These are phyloP conservation scores for Aristolochia contorta DNA, from an alignment of 164 flowering plant genomes.

Conservation along the genomic window DNA sequence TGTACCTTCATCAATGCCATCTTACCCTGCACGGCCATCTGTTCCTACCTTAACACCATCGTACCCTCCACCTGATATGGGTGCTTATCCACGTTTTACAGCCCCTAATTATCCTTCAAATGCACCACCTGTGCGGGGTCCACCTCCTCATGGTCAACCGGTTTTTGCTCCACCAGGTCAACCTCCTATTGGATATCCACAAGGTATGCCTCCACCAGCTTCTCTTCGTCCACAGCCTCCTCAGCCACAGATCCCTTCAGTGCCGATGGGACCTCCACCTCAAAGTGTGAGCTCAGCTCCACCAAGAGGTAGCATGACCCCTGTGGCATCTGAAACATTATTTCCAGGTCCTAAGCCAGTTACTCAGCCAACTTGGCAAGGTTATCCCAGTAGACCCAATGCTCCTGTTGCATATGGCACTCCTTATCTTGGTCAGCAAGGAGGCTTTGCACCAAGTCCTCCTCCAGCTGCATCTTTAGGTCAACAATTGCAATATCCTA, in stretches of 20 bases:
- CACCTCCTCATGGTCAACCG: conserved; percentile 30
- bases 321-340: conserved; percentile 26
- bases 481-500: conserved; percentile 37
- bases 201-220: conserved; percentile 22
- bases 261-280: conserved; percentile 56
- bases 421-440: conserved; percentile 42
- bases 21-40: conserved; percentile 33
- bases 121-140: conserved; percentile 28
- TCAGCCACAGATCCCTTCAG: conserved; percentile 27
- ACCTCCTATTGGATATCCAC: conserved; percentile 23
- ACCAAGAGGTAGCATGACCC: conserved; percentile 23
- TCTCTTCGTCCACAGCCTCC: conserved; percentile 24
- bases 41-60: conserved; percentile 33
- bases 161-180: conserved; percentile 22
- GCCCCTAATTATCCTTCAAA: conserved; percentile 34
- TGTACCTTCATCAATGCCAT: conserved; percentile 27
- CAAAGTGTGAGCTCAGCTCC: conserved; percentile 21
- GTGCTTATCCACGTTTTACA: conserved; percentile 36
- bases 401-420: conserved; percentile 31
- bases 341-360: conserved; percentile 26
- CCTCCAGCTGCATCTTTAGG: conserved; percentile 23
- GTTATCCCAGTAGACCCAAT: conserved; percentile 40
- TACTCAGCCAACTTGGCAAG: conserved; percentile 39
- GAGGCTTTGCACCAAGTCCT: conserved; percentile 43
- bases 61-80: conserved; percentile 28